Percentiles rank a stretch among this genome's conserved stretches.
phyloP scores from a whole-genome alignment of 2,329 filamentous ascomycete genomes.

The Aureobasidium uvarum region DNA sequence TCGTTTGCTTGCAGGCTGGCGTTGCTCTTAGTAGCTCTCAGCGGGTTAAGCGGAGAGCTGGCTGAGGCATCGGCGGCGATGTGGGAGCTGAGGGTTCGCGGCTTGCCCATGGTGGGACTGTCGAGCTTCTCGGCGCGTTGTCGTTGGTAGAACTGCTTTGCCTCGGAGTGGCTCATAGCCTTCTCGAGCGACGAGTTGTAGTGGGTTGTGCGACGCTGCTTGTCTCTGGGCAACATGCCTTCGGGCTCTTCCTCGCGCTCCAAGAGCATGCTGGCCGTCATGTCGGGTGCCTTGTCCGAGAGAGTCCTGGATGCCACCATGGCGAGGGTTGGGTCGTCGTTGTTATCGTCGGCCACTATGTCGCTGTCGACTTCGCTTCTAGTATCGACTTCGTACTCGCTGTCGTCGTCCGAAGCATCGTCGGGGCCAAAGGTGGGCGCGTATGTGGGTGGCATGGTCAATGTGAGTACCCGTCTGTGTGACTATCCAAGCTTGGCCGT shows the following conservation, averaged over 20 bases:
- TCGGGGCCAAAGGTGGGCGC: constrained; percentile 21
- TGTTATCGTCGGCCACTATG: neutral
- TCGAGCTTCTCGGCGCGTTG: constrained; percentile 65
- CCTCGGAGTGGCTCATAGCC: constrained; percentile 89
- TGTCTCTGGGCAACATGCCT: constrained; percentile 49
- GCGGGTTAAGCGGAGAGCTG: constrained; percentile 43
- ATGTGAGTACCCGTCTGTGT: constrained; percentile 3
- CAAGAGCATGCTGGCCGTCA: constrained; percentile 24
- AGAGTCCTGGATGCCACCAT: constrained; percentile 12
- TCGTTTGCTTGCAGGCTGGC: constrained; percentile 27
- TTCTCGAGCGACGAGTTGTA: constrained; percentile 94
- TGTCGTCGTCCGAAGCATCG: constrained; percentile 16
- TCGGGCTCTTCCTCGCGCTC: constrained; percentile 33
- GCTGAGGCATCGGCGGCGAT: constrained; percentile 41
- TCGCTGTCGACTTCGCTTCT: constrained; percentile 2
- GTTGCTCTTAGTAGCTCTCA: constrained; percentile 45
- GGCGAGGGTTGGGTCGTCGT: constrained; percentile 2
- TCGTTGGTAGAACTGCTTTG: constrained; percentile 93
- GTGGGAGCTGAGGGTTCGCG: constrained; percentile 47
- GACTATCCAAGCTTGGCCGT: neutral
- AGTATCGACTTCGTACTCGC: constrained; percentile 11
- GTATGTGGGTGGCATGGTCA: constrained; percentile 21
- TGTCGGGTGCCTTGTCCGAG: constrained; percentile 12
- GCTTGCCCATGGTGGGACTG: constrained; percentile 44
- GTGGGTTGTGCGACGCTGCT: constrained; percentile 71